Base-by-base conservation (phyloP, 805 yeast species). In the Sugiyamaella americana region DNA sequence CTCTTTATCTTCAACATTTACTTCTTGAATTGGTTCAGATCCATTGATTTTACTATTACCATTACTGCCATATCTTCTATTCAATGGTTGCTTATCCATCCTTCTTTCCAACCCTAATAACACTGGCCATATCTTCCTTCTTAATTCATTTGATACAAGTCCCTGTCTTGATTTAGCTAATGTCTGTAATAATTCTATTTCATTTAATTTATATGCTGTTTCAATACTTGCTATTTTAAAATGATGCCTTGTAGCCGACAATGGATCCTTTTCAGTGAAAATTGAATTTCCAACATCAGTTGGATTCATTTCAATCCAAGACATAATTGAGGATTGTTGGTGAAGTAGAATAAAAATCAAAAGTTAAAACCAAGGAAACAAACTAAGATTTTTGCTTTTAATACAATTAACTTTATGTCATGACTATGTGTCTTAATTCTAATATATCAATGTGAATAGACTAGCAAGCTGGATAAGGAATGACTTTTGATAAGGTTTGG, bases 261-360 rank as follows among this genome's bases (percentile, higher is more conserved):
- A 53, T 2, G 78, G 78, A 23, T 57, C 56, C 36, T 68, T 73
- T 41, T 66, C 68, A 55, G 36, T 44, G 26, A 72, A 75, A 40
- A 74, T 63, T 13, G 79, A 73, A 46, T 65, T 67, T 6, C 76
- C 74, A 44, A 74, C 60, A 38, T 69, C 72, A 21, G 64, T 69
- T 18, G 72, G 56, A 43, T 73, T 77, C 74, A 75, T 73, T 36
- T 73, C 68, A 22, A 73, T 76, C 80, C 80, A 76, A 44, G 72
- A 78, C 2, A 60, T 63, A 37, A 23, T 44, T 37, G 51, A 2
- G 22, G n/a, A n/a, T n/a, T n/a, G n/a, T n/a, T n/a, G n/a, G n/a
- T n/a, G n/a, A n/a, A n/a, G n/a, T n/a, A n/a, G n/a, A n/a, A n/a
- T n/a, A n/a, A n/a, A n/a, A n/a, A n/a, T n/a, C n/a, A n/a, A n/a